Evolutionary conservation across 192 early-diverging fungal species (phyloP).

Genomic region (Entophlyctis helioformis): DNA sequence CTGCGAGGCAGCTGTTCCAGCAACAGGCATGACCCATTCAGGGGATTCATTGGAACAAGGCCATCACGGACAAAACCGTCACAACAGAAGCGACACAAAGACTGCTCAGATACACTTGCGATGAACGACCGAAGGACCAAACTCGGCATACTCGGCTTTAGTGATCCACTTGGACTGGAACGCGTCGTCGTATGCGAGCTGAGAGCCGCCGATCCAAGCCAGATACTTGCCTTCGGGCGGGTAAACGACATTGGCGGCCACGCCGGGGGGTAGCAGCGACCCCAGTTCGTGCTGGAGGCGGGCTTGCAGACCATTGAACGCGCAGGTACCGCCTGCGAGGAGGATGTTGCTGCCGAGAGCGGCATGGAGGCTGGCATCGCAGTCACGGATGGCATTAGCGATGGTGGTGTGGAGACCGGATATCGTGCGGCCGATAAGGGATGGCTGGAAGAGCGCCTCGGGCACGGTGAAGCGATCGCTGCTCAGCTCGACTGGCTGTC

Average conservation of each 20-base stretch:
- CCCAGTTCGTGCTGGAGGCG: slow-evolving; percentile 44
- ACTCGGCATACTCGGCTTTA: slow-evolving; percentile 51
- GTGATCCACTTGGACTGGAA: slow-evolving; percentile 60
- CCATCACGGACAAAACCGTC: too few species aligned
- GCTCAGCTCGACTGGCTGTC: slow-evolving; percentile 46
- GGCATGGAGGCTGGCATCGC: slow-evolving; percentile 34
- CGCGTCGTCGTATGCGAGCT: slow-evolving; percentile 44
- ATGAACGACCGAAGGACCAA: slow-evolving; percentile 44
- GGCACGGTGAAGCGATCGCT: slow-evolving; percentile 48
- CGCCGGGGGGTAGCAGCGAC: slow-evolving; percentile 35
- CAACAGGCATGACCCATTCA: too few species aligned
- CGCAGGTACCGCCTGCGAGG: slow-evolving; percentile 21
- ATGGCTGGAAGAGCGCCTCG: slow-evolving; percentile 51
- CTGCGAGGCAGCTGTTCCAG: too few species aligned
- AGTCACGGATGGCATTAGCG: slow-evolving; percentile 33
- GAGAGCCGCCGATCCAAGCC: slow-evolving; percentile 56
- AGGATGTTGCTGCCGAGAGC: slow-evolving; percentile 37
- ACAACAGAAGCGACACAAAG: too few species aligned
- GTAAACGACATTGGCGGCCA: slow-evolving; percentile 48
- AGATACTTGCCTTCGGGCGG: slow-evolving; percentile 54
- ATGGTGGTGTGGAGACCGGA: slow-evolving; percentile 30
- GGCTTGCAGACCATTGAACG: slow-evolving; percentile 1
- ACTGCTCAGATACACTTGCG: slow-evolving; percentile 38
- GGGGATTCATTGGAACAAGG: too few species aligned
- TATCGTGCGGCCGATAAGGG: slow-evolving; percentile 33